These are phyloP conservation scores for Nitzschia sp. DNA, from an alignment of 108 stramenopile genomes.

Conservation along the genomic window DNA sequence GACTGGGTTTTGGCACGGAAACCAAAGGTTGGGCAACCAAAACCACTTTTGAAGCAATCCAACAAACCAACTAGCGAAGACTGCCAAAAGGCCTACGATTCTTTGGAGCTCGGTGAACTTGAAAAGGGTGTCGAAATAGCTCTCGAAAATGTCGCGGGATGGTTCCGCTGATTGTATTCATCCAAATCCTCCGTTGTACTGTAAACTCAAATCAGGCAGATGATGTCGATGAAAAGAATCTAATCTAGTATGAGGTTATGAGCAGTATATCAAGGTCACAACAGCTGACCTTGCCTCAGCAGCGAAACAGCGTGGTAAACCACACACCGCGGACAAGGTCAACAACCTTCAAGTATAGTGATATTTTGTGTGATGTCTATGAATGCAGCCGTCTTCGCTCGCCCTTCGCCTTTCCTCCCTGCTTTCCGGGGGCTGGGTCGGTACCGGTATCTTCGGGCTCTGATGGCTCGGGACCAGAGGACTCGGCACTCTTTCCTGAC, in stretches of 20 bases:
- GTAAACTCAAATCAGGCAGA: no score
- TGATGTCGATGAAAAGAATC: no score
- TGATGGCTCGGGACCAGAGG: no score
- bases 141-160: conserved; percentile 69
- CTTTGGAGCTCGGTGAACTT: conserved; percentile 60
- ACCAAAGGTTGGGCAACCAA: conserved; percentile 75
- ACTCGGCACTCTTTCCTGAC: no score
- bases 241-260: not conserved
- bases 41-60: conserved; percentile 51
- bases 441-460: no score
- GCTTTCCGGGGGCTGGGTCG: no score
- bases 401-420: no score
- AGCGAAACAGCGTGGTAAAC: not conserved
- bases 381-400: no score
- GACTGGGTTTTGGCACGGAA: conserved; percentile 80
- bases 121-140: conserved; percentile 72
- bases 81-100: conserved; percentile 53
- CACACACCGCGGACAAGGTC: not conserved
- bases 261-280: not conserved
- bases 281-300: not conserved
- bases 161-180: conserved; percentile 69
- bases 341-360: not conserved
- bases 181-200: not conserved
- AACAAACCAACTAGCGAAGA: conserved; percentile 50
- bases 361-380: not conserved